Evolutionary conservation across 164 flowering plant genomes (phyloP), one percentile per base, ranked within the genome.

Genomic region (Saururus chinensis): DNA sequence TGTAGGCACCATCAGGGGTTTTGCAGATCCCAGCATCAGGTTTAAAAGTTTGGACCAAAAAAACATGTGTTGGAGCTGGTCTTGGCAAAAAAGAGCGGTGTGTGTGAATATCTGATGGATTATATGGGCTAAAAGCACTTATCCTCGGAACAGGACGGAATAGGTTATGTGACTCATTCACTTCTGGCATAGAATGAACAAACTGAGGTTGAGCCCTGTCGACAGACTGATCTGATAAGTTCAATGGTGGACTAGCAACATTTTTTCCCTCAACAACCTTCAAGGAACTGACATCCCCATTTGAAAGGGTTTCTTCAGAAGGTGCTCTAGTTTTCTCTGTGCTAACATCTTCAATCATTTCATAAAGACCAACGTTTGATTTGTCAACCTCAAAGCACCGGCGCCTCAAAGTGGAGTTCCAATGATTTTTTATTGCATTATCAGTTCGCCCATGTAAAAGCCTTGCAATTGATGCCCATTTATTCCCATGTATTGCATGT

Each of bases 361-460:
- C 77, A 42, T 66, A 75, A 65, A 68, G 58, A 53, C 56, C 68
- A 4, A 66, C 26, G 64, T 66, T 77, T 22, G 66, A 69, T 72
- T 59, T 75, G 55, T 61, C 74, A 64, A 63, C 58, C n/a, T 73
- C 82, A 60, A 70, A 56, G 72, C 69, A 69, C 20, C 88, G 77
- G 1, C 95, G 89, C 72, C 84, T 77, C 60, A 89, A 72, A 19
- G 92, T 89, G 53, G 96, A 92, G 73, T 92, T 92, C 98, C 98
- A 92, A 73, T 89, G 98, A 61, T 89, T 92, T 68, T 92, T 92
- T 40, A 89, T 89, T 7, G 96, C 86, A 70, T 92, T 92, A 58
- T 89, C 98, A 24, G 96, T 92, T 77, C 96, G 82, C 25, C 98
- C 98, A 7, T 81, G 88, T 25, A 92, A 64, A 51, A 89, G 82